phyloP scores from a whole-genome alignment of 2,329 filamentous ascomycete species.

The Orbilia brochopaga region DNA sequence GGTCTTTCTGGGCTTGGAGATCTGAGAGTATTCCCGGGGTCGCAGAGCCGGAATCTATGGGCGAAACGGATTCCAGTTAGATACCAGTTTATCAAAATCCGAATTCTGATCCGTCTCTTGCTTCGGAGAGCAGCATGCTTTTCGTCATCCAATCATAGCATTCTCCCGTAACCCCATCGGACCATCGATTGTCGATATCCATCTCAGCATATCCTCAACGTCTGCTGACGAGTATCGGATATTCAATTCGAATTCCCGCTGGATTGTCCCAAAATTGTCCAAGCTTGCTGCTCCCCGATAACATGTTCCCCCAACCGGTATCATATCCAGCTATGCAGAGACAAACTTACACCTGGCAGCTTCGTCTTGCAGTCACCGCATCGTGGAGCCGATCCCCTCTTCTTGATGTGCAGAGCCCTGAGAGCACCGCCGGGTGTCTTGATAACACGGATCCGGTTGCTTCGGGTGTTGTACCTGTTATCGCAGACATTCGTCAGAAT shows the following conservation, averaged over 20 bases:
- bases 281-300: constrained; percentile 25
- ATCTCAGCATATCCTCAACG: not conserved
- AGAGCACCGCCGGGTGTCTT: constrained; percentile 97
- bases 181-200: not conserved
- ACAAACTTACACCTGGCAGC: constrained; percentile 88
- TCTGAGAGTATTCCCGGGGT: constrained; percentile 94
- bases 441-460: constrained; percentile 93
- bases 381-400: constrained; percentile 97
- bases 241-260: not conserved
- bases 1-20: constrained; percentile 99
- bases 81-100: not conserved
- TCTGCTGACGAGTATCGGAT: not conserved
- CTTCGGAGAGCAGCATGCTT: not conserved
- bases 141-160: not conserved
- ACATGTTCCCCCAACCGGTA: not conserved
- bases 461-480: constrained; percentile 91
- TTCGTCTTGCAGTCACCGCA: constrained; percentile 99
- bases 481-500: constrained; percentile 36
- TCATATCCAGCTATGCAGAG: constrained; percentile 18
- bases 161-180: not conserved
- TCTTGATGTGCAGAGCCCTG: constrained; percentile 98
- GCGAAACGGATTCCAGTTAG: constrained; percentile 14
- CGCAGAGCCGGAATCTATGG: constrained; percentile 88
- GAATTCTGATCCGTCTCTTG: constrained; percentile 2
- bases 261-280: not conserved